Percentiles rank a stretch among this genome's conserved stretches.
Evolutionary conservation across 257 asterid species (phyloP).

Genomic region (Solanum virginianum): DNA sequence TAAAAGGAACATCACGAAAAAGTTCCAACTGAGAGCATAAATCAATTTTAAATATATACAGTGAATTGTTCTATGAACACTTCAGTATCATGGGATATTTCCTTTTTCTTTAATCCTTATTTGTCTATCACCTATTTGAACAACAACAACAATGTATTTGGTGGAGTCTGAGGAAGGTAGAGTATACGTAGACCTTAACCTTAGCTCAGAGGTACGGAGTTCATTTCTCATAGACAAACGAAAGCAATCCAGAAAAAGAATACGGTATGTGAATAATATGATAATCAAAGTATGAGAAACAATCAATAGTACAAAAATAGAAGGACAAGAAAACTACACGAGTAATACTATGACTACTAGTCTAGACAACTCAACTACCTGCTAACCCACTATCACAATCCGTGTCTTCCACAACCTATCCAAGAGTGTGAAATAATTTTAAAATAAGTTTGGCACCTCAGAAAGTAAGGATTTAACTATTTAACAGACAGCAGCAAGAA

Average conservation of each 20-base stretch:
- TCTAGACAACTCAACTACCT: background rate
- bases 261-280: background rate
- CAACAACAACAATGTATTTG: background rate
- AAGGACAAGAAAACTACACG: background rate
- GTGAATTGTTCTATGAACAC: background rate
- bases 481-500: background rate
- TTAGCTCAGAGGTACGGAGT: background rate
- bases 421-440: background rate
- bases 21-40: background rate
- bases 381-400: background rate
- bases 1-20: background rate
- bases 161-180: background rate
- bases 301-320: background rate
- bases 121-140: background rate
- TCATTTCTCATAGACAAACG: background rate
- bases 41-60: background rate
- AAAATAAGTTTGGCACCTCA: background rate
- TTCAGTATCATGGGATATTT: background rate
- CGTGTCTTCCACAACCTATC: background rate
- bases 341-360: background rate
- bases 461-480: background rate
- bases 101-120: background rate
- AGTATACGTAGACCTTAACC: background rate
- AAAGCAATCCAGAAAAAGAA: background rate
- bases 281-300: background rate